Percentiles rank a stretch among this genome's conserved stretches.
phyloP scores from a whole-genome alignment of 129 eudicot species.

The Cynara cardunculus region DNA sequence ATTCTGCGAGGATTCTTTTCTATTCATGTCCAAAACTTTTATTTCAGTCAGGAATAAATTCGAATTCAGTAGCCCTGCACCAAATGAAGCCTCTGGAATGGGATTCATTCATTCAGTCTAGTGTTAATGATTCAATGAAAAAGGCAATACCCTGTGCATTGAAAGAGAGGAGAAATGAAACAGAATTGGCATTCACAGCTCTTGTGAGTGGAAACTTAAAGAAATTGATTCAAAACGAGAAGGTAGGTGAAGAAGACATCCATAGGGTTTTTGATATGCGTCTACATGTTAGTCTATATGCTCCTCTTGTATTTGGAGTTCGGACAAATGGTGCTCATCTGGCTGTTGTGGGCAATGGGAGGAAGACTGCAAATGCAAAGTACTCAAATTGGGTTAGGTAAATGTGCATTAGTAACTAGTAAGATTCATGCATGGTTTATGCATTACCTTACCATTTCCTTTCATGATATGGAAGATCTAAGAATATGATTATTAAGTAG shows the following conservation, averaged over 20 bases:
- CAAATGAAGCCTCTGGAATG: slow-evolving; percentile 23
- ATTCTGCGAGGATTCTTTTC: slow-evolving; percentile 51
- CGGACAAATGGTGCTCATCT: slow-evolving; percentile 54
- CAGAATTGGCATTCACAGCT: slow-evolving; percentile 64
- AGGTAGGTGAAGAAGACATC: slow-evolving; percentile 31
- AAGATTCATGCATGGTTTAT: background rate
- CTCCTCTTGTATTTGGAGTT: slow-evolving; percentile 56
- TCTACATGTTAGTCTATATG: slow-evolving; percentile 60
- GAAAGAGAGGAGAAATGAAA: slow-evolving; percentile 43
- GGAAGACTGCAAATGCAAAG: slow-evolving; percentile 72
- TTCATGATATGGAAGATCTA: slow-evolving; percentile 13
- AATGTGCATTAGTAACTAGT: background rate
- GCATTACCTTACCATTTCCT: background rate
- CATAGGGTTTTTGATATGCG: slow-evolving; percentile 47
- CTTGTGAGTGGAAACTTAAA: slow-evolving; percentile 59
- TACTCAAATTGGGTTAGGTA: slow-evolving; percentile 94
- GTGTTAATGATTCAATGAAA: slow-evolving; percentile 54
- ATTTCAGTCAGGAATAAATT: slow-evolving; percentile 24
- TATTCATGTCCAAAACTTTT: slow-evolving; percentile 47
- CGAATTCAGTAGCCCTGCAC: slow-evolving; percentile 7
- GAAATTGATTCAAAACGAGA: slow-evolving; percentile 26
- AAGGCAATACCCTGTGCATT: slow-evolving; percentile 46
- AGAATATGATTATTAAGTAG: slow-evolving; percentile 39
- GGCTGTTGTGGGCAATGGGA: slow-evolving; percentile 72
- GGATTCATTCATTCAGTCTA: slow-evolving; percentile 43